These are phyloP conservation scores for Trichoderma reesei DNA, from an alignment of 495 filamentous ascomycete species.

Conservation along the genomic window DNA sequence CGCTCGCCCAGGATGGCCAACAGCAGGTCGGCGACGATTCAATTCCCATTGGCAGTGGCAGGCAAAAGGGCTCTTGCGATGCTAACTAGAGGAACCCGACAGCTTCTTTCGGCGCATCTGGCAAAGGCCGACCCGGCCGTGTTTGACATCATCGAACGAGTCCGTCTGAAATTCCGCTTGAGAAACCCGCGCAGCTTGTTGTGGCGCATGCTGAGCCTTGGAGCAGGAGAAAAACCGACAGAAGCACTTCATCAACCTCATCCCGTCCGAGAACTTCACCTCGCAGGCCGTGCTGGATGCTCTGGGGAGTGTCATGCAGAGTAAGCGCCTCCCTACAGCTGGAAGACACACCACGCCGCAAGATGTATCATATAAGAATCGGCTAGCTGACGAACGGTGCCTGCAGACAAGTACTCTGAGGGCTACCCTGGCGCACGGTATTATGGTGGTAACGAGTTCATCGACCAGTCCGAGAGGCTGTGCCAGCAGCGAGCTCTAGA, in stretches of 20 bases:
- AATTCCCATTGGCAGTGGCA: neutral
- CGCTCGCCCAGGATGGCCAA: slow-evolving; percentile 49
- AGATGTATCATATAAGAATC: neutral
- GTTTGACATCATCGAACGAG: slow-evolving; percentile 82
- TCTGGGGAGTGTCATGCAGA: slow-evolving; percentile 97
- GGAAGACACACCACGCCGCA: too few relatives aligned
- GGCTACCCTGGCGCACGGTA: slow-evolving; percentile 95
- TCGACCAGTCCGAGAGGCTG: slow-evolving; percentile 79
- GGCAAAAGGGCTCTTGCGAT: slow-evolving; percentile 7
- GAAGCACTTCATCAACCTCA: slow-evolving; percentile 97
- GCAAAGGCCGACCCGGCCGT: slow-evolving; percentile 80
- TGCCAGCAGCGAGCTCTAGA: slow-evolving; percentile 85
- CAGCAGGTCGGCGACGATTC: slow-evolving; percentile 42
- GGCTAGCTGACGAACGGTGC: slow-evolving; percentile 11
- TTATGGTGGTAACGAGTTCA: slow-evolving; percentile 94
- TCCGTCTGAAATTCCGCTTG: slow-evolving; percentile 26
- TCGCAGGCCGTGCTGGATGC: slow-evolving; percentile 95
- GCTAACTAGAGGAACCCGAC: slow-evolving; percentile 14
- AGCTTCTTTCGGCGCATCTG: slow-evolving; percentile 74
- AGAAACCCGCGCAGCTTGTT: neutral
- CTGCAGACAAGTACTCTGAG: slow-evolving; percentile 94
- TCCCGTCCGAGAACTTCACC: slow-evolving; percentile 98
- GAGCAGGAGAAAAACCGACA: slow-evolving; percentile 84
- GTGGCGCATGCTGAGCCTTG: neutral
- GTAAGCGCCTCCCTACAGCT: slow-evolving; percentile 35